A percentile compares a stretch with the other conserved stretches of the same genome.
Conservation (phyloP, 2,329 filamentous ascomycete genomes). For the Aspergillus tubingensis region DNA sequence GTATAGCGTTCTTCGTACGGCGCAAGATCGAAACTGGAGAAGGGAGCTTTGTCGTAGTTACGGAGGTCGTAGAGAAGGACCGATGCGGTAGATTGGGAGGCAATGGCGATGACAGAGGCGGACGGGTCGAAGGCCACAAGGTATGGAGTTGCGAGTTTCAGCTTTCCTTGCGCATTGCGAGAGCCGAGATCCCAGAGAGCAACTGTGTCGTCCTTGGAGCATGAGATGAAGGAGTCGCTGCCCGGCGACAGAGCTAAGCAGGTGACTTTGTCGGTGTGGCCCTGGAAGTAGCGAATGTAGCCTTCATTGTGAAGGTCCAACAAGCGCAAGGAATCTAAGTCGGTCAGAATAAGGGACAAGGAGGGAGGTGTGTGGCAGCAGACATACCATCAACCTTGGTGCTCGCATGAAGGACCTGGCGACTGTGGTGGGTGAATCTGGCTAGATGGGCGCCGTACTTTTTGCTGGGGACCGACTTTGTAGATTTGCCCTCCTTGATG, state of each 20-base stretch:
- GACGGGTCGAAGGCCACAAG: slow-evolving; percentile 90
- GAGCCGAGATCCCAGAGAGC: slow-evolving; percentile 86
- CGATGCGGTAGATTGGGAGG: slow-evolving; percentile 74
- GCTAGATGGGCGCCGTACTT: slow-evolving; percentile 96
- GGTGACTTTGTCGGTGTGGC: slow-evolving; percentile 83
- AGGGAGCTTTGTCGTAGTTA: slow-evolving; percentile 90
- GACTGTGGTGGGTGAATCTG: slow-evolving; percentile 88
- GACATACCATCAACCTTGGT: slow-evolving; percentile 83
- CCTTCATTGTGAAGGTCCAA: slow-evolving; percentile 88
- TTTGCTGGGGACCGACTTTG: slow-evolving; percentile 87
- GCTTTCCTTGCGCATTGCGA: slow-evolving; percentile 74
- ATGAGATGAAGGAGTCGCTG: slow-evolving; percentile 88
- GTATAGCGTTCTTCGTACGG: slow-evolving; percentile 58
- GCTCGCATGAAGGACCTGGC: slow-evolving; percentile 91
- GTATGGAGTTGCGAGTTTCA: slow-evolving; percentile 78
- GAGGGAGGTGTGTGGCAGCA: background rate
- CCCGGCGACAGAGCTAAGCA: slow-evolving; percentile 81
- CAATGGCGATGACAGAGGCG: slow-evolving; percentile 87
- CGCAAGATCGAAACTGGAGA: slow-evolving; percentile 78
- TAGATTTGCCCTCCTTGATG: slow-evolving; percentile 82
- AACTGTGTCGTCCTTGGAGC: slow-evolving; percentile 86
- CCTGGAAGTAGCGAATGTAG: slow-evolving; percentile 94
- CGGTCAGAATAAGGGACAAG: slow-evolving; percentile 1
- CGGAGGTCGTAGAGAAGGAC: slow-evolving; percentile 90
- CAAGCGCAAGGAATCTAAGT: slow-evolving; percentile 73